Evolutionary conservation across 768 basidiomycete species (phyloP).

Genomic region (Boletellus ananas): DNA sequence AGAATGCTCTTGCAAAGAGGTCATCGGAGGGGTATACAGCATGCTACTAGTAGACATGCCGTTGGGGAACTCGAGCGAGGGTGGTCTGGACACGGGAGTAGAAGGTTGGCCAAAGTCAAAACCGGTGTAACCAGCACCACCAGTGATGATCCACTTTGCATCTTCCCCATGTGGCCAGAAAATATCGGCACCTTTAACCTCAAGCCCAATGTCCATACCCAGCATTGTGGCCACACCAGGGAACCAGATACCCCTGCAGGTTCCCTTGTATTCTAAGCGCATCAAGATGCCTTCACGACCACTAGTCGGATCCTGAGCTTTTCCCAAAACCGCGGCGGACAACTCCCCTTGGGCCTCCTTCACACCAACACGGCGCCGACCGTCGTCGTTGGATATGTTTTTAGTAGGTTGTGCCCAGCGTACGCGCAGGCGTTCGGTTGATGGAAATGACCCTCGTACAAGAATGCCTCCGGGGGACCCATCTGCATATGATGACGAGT

Average conservation of each 20-base stretch:
- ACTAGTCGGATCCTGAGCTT: conserved; percentile 35
- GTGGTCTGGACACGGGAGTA: conserved; percentile 40
- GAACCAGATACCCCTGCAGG: conserved; percentile 76
- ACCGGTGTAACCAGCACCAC: conserved; percentile 68
- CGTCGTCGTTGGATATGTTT: conserved; percentile 44
- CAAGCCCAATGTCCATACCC: conserved; percentile 71
- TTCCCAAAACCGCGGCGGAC: conserved; percentile 56
- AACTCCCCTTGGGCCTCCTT: conserved; percentile 65
- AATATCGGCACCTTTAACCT: conserved; percentile 65
- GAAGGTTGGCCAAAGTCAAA: conserved; percentile 52
- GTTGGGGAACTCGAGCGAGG: conserved; percentile 45
- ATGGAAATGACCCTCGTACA: conserved; percentile 76
- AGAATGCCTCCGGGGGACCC: conserved; percentile 57
- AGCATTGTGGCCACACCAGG: conserved; percentile 79
- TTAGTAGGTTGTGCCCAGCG: conserved; percentile 72
- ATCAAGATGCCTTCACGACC: conserved; percentile 54
- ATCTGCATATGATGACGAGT: conserved; percentile 52
- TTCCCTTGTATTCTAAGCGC: conserved; percentile 66
- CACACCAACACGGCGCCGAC: conserved; percentile 66
- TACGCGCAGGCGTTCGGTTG: conserved; percentile 68
- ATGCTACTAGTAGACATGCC: conserved; percentile 15
- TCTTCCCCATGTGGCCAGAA: conserved; percentile 56
- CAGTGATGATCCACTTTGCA: conserved; percentile 57
- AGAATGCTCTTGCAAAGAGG: conserved; percentile 38
- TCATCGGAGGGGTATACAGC: conserved; percentile 20